Evolutionary conservation across 2,329 filamentous ascomycete species (phyloP).

Genomic region (Arthrobotrys musiformis): DNA sequence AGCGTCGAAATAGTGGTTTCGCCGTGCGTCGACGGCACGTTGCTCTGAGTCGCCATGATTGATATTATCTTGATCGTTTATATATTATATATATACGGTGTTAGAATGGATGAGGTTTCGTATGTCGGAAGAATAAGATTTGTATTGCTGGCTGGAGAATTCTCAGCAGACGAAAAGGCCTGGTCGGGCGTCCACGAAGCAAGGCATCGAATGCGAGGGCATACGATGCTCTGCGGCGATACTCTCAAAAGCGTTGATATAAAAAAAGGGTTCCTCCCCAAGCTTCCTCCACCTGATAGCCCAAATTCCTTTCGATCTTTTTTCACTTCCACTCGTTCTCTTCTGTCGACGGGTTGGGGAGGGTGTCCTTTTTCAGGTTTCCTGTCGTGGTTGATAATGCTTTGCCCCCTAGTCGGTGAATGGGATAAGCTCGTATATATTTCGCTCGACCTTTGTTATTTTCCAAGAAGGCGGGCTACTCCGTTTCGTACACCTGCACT

Average conservation of each 20-base stretch:
- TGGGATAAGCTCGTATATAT: conserved; percentile 34
- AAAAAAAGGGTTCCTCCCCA: conserved; percentile 7
- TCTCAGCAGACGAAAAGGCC: conserved; percentile 51
- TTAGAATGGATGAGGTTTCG: neutral
- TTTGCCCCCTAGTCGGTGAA: conserved; percentile 28
- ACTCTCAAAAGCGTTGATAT: neutral
- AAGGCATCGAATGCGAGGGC: conserved; percentile 50
- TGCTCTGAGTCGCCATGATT: conserved; percentile 5
- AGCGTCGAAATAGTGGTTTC: conserved; percentile 12
- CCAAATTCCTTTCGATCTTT: neutral
- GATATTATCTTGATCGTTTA: neutral
- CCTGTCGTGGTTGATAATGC: conserved; percentile 24
- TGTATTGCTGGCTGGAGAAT: neutral
- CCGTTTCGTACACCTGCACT: neutral
- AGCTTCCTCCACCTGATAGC: conserved; percentile 29
- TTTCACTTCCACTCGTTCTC: neutral
- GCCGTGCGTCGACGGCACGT: conserved; percentile 15
- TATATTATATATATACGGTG: too few species aligned
- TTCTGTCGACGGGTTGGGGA: neutral
- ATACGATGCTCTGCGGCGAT: conserved; percentile 21
- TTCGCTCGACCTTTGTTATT: neutral
- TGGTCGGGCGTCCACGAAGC: conserved; percentile 35
- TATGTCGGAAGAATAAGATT: neutral
- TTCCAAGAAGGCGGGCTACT: neutral
- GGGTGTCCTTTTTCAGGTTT: neutral